These are phyloP conservation scores for Neobulgaria alba DNA, from an alignment of 2,329 filamentous ascomycete species.

Conservation along the genomic window DNA sequence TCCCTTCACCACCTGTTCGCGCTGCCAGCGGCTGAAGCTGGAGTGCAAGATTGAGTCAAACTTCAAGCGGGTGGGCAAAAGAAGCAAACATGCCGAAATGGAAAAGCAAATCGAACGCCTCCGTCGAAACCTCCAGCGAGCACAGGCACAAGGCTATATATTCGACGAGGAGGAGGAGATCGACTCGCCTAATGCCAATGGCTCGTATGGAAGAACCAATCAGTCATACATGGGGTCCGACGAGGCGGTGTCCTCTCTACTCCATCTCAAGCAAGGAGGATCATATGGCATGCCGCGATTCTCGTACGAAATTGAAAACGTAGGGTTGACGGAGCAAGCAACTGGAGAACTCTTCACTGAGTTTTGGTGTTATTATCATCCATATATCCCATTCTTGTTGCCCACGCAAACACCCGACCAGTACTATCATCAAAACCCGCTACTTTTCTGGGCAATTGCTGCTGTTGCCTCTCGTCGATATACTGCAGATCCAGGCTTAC, in stretches of 20 bases:
- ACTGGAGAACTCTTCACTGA: conserved; percentile 60
- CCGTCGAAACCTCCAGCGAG: conserved; percentile 51
- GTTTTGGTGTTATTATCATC: conserved; percentile 70
- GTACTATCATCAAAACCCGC: conserved; percentile 67
- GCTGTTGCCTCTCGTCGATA: conserved; percentile 68
- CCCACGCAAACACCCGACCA: conserved; percentile 57
- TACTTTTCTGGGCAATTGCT: conserved; percentile 81
- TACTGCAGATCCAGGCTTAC: conserved; percentile 46
- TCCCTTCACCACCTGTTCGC: conserved; percentile 67
- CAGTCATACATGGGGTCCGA: conserved; percentile 59
- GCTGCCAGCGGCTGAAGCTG: conserved; percentile 71
- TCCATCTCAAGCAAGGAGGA: conserved; percentile 58
- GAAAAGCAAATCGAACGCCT: conserved; percentile 70
- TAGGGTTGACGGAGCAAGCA: conserved; percentile 55
- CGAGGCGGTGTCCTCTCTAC: conserved; percentile 57
- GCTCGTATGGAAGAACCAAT: conserved; percentile 48
- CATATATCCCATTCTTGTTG: conserved; percentile 68
- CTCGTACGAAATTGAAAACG: conserved; percentile 44
- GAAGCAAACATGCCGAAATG: conserved; percentile 78
- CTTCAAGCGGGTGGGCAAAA: conserved; percentile 77
- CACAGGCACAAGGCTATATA: conserved; percentile 49
- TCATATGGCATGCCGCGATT: conserved; percentile 33
- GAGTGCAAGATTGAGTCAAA: conserved; percentile 82
- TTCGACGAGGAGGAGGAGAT: conserved; percentile 46
- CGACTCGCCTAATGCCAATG: conserved; percentile 50